phyloP scores from a whole-genome alignment of 192 early-diverging fungal species.

The Chytriomyces confervae region DNA sequence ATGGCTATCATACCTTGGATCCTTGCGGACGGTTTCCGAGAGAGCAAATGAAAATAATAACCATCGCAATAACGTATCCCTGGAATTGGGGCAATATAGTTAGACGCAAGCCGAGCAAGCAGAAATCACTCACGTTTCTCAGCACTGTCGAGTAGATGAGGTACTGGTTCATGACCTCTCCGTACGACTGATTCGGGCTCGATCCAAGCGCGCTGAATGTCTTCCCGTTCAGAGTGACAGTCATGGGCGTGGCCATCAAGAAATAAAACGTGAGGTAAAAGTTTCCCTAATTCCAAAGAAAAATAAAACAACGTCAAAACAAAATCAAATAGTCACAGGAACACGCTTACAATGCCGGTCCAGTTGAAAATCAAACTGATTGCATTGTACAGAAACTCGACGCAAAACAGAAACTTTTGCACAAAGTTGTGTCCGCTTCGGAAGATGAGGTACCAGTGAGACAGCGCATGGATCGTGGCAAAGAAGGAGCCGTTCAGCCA shows the following conservation, averaged over 20 bases:
- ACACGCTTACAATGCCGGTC: constrained; percentile 39
- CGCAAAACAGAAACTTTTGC: constrained; percentile 70
- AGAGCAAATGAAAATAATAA: constrained; percentile 52
- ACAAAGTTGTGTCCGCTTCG: constrained; percentile 66
- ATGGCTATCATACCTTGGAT: constrained; percentile 23
- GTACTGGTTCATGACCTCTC: constrained; percentile 13
- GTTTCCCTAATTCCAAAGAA: constrained; percentile 31
- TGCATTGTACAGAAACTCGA: constrained; percentile 65
- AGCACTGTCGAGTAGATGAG: constrained; percentile 24
- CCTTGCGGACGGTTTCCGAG: constrained; percentile 61
- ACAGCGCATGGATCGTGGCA: constrained; percentile 70
- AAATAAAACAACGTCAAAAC: constrained; percentile 5
- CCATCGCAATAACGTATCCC: constrained; percentile 43
- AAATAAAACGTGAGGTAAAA: constrained; percentile 66
- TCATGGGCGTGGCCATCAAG: constrained; percentile 33
- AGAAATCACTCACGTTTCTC: constrained; percentile 14
- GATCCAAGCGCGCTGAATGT: constrained; percentile 52
- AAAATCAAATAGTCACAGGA: constrained; percentile 13
- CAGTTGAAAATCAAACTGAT: constrained; percentile 68
- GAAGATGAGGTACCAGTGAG: constrained; percentile 69
- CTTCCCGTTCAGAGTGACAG: constrained; percentile 42
- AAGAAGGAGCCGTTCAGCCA: constrained; percentile 65
- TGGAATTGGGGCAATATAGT: constrained; percentile 35
- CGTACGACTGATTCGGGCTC: constrained; percentile 40
- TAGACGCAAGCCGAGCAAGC: neutral